Base-by-base conservation (phyloP, 495 filamentous ascomycete species). In the Penicillium soppii region DNA sequence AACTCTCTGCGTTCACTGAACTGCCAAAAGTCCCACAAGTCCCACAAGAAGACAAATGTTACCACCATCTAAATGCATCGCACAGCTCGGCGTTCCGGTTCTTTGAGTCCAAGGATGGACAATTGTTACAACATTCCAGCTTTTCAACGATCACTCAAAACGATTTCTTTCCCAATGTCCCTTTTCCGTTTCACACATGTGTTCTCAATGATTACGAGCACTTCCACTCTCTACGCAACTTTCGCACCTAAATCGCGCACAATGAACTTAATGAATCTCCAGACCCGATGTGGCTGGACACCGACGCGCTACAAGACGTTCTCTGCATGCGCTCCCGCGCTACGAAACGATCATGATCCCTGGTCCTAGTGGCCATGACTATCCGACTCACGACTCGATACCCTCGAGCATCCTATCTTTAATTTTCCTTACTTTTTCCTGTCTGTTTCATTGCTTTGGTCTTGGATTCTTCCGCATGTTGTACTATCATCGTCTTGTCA, bases 1-100 rank as follows among this genome's bases (percentile, higher is more conserved):
- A 58, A 68, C 13, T 69, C 71, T 1, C 58, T 73, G 8, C 64
- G 66, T 5, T 69, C 59, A 2, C 38, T 73, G 7, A 68, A 63
- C 25, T 70, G 66, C 46, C 62, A 63, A 48, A 63, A 47, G 25
- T 38, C 66, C 13, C 44, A 17, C 22, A 47, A 47, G 29, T 36
- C 44, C 13, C 27, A 54, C 64, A 49, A 61, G 21, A 59, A 57
- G 27, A 48, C 51, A 1, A 67, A 56, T 50, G 57, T 50, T 22
- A 48, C 54, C 19, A 54, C 49, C 41, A 52, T 66, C 21, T 58
- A 42, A 32, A 58, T 58, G 26, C 44, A 32, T 40, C 20, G n/a
- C 19, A 30, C 25, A n/a, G 27, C 30, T 13, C 35, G 52, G 56
- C 35, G 55, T 58, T 62, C 43, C 40, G 38, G 43, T 29, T 35